Base-by-base conservation (phyloP, 2,329 filamentous ascomycete genomes). In the Scopulariopsis brevicaulis region DNA sequence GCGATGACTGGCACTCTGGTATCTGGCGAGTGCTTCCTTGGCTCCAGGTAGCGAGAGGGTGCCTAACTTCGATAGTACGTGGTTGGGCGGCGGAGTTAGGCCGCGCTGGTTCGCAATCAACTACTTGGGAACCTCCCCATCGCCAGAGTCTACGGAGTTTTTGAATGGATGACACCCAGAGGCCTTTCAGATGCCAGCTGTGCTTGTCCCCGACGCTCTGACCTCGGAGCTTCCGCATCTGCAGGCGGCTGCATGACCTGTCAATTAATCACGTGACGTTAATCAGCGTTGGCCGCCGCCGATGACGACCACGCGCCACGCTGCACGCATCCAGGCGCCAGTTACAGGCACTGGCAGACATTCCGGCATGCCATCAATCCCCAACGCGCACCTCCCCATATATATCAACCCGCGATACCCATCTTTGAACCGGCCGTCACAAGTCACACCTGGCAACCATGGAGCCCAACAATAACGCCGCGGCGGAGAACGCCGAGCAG, bases 401-500 rank as follows among this genome's bases (percentile, higher is more conserved):
- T n/a, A 46, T 1, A 46, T n/a, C 46, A 50, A 50, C 46, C 11
- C n/a, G 46, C 46, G 46, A 50, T 4, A 22, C 20, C 12, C 20
- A 22, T 3, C 5, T 18, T n/a, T 46, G 8, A 7, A 15, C 18
- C 40, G 14, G 28, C 28, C 28, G 28, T 32, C 28, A 32, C 15
- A 46, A 15, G 18, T 35, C 18, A 20, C 20, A 35, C 48, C 15
- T 32, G 18, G 14, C 20, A 28, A 43, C 28, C 24, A 32, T 18
- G 12, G 2, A n/a, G 25, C 5, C 35, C 48, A 14, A 22, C 43
- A 57, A 22, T 12, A 18, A 35, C 37, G 34, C 24, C 52, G 28
- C 25, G 40, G 50, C 40, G 15, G 57, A 58, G n/a, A 51, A 28
- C 25, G 12, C 43, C 10, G 57, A 58, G 57, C 57, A 55, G 52